Evolutionary conservation across 192 early-diverging fungal species (phyloP).

Genomic region (Coemansia sp.): DNA sequence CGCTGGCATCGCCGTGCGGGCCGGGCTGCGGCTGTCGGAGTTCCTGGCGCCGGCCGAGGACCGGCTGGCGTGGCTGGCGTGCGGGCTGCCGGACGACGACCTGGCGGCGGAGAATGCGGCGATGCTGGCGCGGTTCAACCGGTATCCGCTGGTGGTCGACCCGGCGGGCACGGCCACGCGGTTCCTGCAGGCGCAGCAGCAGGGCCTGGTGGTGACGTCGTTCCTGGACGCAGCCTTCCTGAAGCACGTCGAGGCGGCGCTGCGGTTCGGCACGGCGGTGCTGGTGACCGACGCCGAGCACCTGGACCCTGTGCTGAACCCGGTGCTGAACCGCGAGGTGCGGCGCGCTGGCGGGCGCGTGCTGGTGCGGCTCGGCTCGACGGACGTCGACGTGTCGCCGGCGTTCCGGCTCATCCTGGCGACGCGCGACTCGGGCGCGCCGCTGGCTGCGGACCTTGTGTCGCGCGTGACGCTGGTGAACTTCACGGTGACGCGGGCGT

Average conservation of each 20-base stretch:
- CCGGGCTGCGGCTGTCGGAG: slow-evolving; percentile 81
- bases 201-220: slow-evolving; percentile 81
- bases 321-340: slow-evolving; percentile 96
- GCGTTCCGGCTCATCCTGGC: slow-evolving; percentile 92
- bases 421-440: slow-evolving; percentile 90
- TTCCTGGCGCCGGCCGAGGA: slow-evolving; percentile 92
- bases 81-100: slow-evolving; percentile 76
- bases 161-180: slow-evolving; percentile 90
- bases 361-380: slow-evolving; percentile 90
- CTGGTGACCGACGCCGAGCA: slow-evolving; percentile 97
- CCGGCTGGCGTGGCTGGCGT: slow-evolving; percentile 85
- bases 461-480: slow-evolving; percentile 98
- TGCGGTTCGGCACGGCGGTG: slow-evolving; percentile 98
- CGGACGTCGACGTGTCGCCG: slow-evolving; percentile 99
- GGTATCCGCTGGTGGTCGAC: slow-evolving; percentile 98
- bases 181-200: slow-evolving; percentile 64
- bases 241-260: slow-evolving; percentile 95
- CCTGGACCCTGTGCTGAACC: slow-evolving; percentile 95
- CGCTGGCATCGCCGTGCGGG: slow-evolving; percentile 57
- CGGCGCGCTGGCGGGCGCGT: slow-evolving; percentile 94
- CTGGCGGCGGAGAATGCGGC: slow-evolving; percentile 98
- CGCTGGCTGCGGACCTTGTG: slow-evolving; percentile 96
- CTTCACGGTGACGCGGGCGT: slow-evolving; percentile 95
- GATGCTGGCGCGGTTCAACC: slow-evolving; percentile 90
- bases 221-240: slow-evolving; percentile 97